These are phyloP conservation scores for Myotisia sp. DNA, from an alignment of 2,329 filamentous ascomycete species.

Conservation along the genomic window DNA sequence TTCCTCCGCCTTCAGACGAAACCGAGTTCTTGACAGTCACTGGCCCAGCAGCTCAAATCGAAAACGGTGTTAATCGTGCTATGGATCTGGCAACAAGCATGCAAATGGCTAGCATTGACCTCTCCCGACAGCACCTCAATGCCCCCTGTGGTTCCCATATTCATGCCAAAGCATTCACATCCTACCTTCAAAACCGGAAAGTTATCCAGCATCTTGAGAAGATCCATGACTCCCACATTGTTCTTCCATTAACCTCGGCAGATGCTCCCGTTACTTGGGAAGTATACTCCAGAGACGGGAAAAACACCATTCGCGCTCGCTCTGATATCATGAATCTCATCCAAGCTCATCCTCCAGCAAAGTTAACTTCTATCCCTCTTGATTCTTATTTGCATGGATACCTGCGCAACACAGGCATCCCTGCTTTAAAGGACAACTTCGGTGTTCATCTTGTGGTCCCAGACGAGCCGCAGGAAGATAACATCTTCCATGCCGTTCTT, in stretches of 20 bases:
- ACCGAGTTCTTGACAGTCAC: slow-evolving; percentile 71
- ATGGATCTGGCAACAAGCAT: slow-evolving; percentile 81
- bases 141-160: slow-evolving; percentile 56
- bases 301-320: slow-evolving; percentile 47
- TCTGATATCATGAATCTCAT: slow-evolving; percentile 37
- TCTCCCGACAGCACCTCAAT: slow-evolving; percentile 63
- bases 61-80: slow-evolving; percentile 63
- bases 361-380: slow-evolving; percentile 30
- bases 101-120: slow-evolving; percentile 69
- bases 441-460: slow-evolving; percentile 37
- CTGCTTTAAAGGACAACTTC: slow-evolving; percentile 28
- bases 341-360: slow-evolving; percentile 34
- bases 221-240: slow-evolving; percentile 71
- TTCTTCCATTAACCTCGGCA: slow-evolving; percentile 51
- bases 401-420: slow-evolving; percentile 27
- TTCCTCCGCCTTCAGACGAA: slow-evolving; percentile 9
- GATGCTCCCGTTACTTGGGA: slow-evolving; percentile 63
- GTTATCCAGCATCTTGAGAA: slow-evolving; percentile 73
- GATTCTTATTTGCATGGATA: slow-evolving; percentile 38
- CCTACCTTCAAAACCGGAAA: slow-evolving; percentile 69
- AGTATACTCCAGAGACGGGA: slow-evolving; percentile 72
- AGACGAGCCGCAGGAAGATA: slow-evolving; percentile 26
- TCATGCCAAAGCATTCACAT: slow-evolving; percentile 74
- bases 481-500: slow-evolving; percentile 30
- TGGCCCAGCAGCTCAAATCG: slow-evolving; percentile 60